phyloP scores from a whole-genome alignment of 306 rosid species.

The Fragaria nilgerrensis region DNA sequence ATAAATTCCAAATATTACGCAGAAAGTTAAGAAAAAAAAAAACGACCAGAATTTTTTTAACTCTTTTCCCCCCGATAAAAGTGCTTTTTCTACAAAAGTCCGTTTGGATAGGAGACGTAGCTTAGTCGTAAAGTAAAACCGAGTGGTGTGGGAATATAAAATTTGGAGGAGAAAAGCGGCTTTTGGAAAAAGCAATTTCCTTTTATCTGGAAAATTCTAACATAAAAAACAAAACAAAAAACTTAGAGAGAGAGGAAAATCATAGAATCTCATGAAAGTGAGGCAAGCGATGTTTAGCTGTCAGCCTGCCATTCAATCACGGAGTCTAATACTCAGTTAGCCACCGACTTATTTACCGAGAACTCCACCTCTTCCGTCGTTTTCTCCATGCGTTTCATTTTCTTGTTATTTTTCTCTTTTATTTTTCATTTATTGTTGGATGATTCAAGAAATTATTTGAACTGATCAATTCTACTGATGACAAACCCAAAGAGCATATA shows the following conservation, averaged over 20 bases:
- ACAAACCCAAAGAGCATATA: too few species aligned
- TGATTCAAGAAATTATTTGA: not conserved
- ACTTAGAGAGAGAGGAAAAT: not conserved
- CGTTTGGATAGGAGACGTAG: not conserved
- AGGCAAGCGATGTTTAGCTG: constrained; percentile 1
- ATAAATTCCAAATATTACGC: not conserved
- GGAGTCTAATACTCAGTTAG: not conserved
- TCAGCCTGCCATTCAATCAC: constrained; percentile 4
- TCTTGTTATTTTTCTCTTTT: not conserved
- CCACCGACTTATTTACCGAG: not conserved
- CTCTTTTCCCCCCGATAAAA: not conserved
- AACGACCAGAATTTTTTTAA: not conserved
- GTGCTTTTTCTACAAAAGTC: not conserved
- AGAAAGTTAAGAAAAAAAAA: not conserved
- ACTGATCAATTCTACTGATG: too few species aligned
- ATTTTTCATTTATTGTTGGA: not conserved
- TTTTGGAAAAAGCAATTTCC: not conserved
- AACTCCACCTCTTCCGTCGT: not conserved
- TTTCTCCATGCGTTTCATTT: not conserved
- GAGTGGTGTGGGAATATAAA: not conserved
- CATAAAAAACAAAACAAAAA: not conserved
- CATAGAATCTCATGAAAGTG: not conserved
- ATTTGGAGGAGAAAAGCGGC: not conserved
- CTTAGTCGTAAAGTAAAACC: not conserved
- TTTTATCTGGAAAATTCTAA: not conserved